Percentiles rank a stretch among this genome's conserved stretches.
These are phyloP conservation scores for Auriscalpium microsporum DNA, from an alignment of 768 basidiomycete genomes.

Conservation along the genomic window DNA sequence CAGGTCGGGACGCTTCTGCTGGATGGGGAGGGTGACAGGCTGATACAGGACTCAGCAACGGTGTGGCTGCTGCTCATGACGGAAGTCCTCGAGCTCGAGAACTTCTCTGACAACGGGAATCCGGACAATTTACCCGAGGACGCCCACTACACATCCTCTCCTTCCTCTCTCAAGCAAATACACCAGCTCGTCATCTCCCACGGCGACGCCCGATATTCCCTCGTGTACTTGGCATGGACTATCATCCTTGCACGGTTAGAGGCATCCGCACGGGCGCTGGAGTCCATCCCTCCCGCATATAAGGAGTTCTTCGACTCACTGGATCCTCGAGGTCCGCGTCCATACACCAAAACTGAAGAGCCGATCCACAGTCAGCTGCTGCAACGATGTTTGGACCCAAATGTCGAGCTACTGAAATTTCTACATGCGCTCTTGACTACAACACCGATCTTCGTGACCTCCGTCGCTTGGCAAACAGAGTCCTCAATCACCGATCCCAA, in stretches of 20 bases:
- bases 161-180: conserved; percentile 52
- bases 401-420: conserved; percentile 52
- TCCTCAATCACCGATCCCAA: conserved; percentile 70
- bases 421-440: conserved; percentile 51
- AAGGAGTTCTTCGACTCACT: conserved; percentile 46
- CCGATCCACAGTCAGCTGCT: conserved; percentile 50
- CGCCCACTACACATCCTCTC: conserved; percentile 52
- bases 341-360: conserved; percentile 52
- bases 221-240: conserved; percentile 77
- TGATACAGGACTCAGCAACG: conserved; percentile 59
- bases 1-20: conserved; percentile 59
- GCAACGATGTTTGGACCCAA: conserved; percentile 45
- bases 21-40: conserved; percentile 63
- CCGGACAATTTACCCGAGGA: conserved; percentile 43
- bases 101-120: conserved; percentile 41
- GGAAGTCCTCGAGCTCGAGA: conserved; percentile 76
- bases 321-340: conserved; percentile 29
- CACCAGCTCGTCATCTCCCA: conserved; percentile 60
- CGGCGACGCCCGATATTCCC: conserved; percentile 53
- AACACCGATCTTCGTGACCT: conserved; percentile 71
- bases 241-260: conserved; percentile 66
- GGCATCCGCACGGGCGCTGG: conserved; percentile 34
- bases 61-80: conserved; percentile 75
- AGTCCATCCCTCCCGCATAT: conserved; percentile 48
- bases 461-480: conserved; percentile 58